Conservation (phyloP, 2,329 filamentous ascomycete genomes). For the Trichoderma lentiforme region DNA sequence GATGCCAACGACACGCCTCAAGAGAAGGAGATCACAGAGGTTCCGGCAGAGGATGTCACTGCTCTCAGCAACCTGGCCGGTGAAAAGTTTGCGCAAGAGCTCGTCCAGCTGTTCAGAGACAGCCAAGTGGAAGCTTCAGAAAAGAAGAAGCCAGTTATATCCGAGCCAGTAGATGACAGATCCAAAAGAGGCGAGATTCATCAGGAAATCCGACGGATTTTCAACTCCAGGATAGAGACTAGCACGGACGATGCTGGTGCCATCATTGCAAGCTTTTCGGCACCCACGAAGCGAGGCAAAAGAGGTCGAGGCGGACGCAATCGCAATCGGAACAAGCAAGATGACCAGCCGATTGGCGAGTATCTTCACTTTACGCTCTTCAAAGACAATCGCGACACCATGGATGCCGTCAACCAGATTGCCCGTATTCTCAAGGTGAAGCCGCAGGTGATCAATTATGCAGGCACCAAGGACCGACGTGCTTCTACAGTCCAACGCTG, state of each 20-base stretch:
- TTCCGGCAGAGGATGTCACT: constrained; percentile 33
- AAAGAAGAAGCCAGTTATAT: constrained; percentile 35
- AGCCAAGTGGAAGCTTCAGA: constrained; percentile 31
- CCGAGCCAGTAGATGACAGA: constrained; percentile 44
- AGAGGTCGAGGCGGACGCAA: constrained; percentile 27
- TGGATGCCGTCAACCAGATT: constrained; percentile 81
- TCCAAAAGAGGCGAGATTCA: constrained; percentile 47
- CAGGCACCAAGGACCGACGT: constrained; percentile 87
- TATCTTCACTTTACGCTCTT: constrained; percentile 89
- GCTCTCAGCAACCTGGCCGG: constrained; percentile 41
- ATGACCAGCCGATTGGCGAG: constrained; percentile 46
- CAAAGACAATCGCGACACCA: constrained; percentile 96
- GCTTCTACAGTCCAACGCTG: constrained; percentile 83
- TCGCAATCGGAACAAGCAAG: constrained; percentile 24
- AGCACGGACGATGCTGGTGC: constrained; percentile 57
- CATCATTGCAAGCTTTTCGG: constrained; percentile 64
- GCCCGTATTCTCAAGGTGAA: constrained; percentile 71
- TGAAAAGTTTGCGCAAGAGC: constrained; percentile 37
- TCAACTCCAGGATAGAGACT: constrained; percentile 74
- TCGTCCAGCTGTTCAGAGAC: constrained; percentile 41
- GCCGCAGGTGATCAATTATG: constrained; percentile 68
- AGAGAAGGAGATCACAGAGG: constrained; percentile 24
- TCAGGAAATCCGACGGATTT: constrained; percentile 71
- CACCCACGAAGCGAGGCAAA: constrained; percentile 38
- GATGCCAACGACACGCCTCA: constrained; percentile 23